Evolutionary conservation across 441 rosid species (phyloP).

Genomic region (Populus trichocarpa): DNA sequence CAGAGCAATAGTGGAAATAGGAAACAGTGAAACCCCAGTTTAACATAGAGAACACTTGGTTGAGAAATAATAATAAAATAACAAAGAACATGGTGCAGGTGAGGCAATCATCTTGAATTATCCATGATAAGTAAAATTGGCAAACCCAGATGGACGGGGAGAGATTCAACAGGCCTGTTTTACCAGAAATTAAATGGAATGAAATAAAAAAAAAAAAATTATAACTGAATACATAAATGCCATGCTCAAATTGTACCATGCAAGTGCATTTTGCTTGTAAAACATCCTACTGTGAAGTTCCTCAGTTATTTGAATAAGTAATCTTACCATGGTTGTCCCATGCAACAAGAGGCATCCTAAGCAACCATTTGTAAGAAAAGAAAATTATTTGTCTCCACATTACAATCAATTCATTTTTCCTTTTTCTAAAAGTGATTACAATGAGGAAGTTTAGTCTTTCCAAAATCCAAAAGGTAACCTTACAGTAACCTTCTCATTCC

Average conservation of each 20-base stretch:
- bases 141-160: background rate
- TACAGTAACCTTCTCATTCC: background rate
- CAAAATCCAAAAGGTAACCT: background rate
- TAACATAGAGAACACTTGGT: no score
- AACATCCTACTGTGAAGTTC: background rate
- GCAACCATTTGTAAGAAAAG: background rate
- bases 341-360: background rate
- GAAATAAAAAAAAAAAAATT: background rate
- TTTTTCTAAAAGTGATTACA: background rate
- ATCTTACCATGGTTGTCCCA: background rate
- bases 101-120: background rate
- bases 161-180: background rate
- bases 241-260: background rate
- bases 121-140: background rate
- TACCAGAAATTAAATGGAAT: background rate
- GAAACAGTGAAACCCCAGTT: no score
- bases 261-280: background rate
- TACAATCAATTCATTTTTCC: background rate
- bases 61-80: no score
- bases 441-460: background rate
- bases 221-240: background rate
- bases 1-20: no score
- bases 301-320: background rate
- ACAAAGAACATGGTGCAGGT: background rate
- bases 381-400: background rate